These are phyloP conservation scores for Anthostomella pinea DNA, from an alignment of 2,329 filamentous ascomycete genomes.

Conservation along the genomic window DNA sequence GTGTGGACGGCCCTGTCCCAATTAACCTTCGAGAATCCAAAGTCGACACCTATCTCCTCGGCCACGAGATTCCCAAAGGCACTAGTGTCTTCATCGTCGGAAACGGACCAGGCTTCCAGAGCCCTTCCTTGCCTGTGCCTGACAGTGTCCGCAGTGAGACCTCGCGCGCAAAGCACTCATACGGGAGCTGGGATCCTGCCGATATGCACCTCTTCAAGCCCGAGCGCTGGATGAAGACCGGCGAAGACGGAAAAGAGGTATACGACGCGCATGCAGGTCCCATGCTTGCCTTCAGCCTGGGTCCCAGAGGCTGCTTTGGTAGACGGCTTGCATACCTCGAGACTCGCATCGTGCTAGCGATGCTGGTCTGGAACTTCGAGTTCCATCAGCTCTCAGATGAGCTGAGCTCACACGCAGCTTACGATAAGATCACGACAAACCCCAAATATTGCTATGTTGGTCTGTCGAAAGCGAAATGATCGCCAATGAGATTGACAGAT, in stretches of 20 bases:
- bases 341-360: constrained; percentile 14
- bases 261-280: constrained; percentile 18
- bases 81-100: constrained; percentile 55
- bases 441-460: constrained; percentile 6
- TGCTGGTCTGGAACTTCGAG: constrained; percentile 25
- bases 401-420: constrained; percentile 8
- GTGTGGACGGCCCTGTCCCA: constrained; percentile 69
- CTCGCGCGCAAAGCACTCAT: constrained; percentile 49
- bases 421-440: constrained; percentile 8
- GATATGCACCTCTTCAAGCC: constrained; percentile 42
- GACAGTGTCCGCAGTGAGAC: constrained; percentile 46
- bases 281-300: constrained; percentile 16
- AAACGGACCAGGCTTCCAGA: constrained; percentile 43
- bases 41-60: constrained; percentile 62
- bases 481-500: too few relatives aligned
- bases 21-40: constrained; percentile 65
- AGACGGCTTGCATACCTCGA: constrained; percentile 21
- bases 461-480: constrained; percentile 6
- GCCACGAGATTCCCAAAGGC: constrained; percentile 64
- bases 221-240: constrained; percentile 20
- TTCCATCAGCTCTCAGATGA: constrained; percentile 8
- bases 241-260: constrained; percentile 8
- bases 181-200: constrained; percentile 55
- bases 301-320: constrained; percentile 20
- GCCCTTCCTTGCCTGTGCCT: constrained; percentile 45